phyloP scores from a whole-genome alignment of 2,329 filamentous ascomycete species.

The Eutypa lata region DNA sequence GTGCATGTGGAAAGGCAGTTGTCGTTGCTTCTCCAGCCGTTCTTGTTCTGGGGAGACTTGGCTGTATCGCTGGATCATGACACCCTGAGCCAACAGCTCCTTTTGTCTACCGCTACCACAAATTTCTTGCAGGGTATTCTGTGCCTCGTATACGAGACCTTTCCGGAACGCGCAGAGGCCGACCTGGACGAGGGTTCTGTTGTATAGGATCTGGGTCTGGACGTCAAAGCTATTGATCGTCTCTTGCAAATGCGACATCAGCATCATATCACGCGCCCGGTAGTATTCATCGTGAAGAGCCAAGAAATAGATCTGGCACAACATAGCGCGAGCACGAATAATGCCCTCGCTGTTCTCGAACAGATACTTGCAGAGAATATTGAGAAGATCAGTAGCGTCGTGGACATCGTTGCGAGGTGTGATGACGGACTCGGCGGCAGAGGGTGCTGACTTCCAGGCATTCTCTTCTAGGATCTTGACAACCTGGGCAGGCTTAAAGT shows the following conservation, averaged over 20 bases:
- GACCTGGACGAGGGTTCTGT: slow-evolving; percentile 95
- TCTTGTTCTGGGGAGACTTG: slow-evolving; percentile 98
- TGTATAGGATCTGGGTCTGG: slow-evolving; percentile 96
- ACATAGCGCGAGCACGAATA: slow-evolving; percentile 91
- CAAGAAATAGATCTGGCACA: slow-evolving; percentile 98
- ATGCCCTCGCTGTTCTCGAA: slow-evolving; percentile 95
- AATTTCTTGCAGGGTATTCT: slow-evolving; percentile 96
- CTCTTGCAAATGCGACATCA: slow-evolving; percentile 99
- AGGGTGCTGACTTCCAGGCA: slow-evolving; percentile 79
- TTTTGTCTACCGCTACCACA: slow-evolving; percentile 97
- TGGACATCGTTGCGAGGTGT: slow-evolving; percentile 67
- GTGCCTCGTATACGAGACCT: slow-evolving; percentile 93
- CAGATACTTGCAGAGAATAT: slow-evolving; percentile 88
- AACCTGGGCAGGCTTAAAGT: slow-evolving; percentile 97
- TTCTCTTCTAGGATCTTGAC: slow-evolving; percentile 92
- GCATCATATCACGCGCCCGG: slow-evolving; percentile 96
- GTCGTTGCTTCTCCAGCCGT: slow-evolving; percentile 91
- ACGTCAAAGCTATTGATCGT: slow-evolving; percentile 96
- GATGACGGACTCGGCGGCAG: slow-evolving; percentile 70
- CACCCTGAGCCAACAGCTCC: slow-evolving; percentile 94
- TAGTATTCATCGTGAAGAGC: slow-evolving; percentile 98
- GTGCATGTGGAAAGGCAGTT: slow-evolving; percentile 99
- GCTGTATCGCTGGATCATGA: slow-evolving; percentile 96
- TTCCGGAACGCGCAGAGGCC: slow-evolving; percentile 97
- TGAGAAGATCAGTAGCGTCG: slow-evolving; percentile 74